A percentile compares a stretch with the other conserved stretches of the same genome.
phyloP scores from a whole-genome alignment of 2,329 filamentous ascomycete species.

The Arthroderma sp. region DNA sequence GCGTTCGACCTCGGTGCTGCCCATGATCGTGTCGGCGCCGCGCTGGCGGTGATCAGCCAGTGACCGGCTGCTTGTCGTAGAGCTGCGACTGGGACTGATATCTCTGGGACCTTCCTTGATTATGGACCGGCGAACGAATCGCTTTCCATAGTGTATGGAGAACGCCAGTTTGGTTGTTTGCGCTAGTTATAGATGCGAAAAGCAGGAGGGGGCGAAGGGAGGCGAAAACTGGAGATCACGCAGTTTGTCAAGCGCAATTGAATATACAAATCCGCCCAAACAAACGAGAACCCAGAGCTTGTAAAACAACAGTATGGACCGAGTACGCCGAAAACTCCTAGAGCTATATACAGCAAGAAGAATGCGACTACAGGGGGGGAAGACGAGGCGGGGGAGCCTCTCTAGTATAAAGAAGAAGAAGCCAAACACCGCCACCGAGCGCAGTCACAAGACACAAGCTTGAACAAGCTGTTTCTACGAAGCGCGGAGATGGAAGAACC shows the following conservation, averaged over 20 bases:
- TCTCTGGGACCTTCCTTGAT: background rate
- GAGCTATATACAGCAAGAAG: slow-evolving; percentile 3
- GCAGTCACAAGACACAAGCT: slow-evolving; percentile 4
- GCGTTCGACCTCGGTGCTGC: background rate
- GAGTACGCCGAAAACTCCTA: background rate
- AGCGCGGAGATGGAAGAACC: background rate
- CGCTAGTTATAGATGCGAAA: background rate
- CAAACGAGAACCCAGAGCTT: too few species aligned
- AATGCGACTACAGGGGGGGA: background rate
- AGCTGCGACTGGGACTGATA: background rate
- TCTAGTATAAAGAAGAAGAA: background rate
- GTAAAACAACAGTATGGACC: too few species aligned
- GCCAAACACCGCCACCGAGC: background rate
- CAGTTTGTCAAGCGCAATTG: slow-evolving; percentile 2
- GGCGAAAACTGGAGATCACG: background rate
- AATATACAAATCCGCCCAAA: background rate
- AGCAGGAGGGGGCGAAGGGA: background rate
- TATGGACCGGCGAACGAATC: slow-evolving; percentile 30
- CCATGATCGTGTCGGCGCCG: background rate
- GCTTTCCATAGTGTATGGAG: slow-evolving; percentile 37
- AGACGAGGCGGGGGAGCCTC: background rate
- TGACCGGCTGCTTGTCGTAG: background rate
- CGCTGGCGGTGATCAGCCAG: background rate
- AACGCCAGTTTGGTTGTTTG: slow-evolving; percentile 30
- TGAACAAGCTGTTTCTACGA: background rate